phyloP scores from a whole-genome alignment of 129 eudicot species.

The Tagetes erecta region DNA sequence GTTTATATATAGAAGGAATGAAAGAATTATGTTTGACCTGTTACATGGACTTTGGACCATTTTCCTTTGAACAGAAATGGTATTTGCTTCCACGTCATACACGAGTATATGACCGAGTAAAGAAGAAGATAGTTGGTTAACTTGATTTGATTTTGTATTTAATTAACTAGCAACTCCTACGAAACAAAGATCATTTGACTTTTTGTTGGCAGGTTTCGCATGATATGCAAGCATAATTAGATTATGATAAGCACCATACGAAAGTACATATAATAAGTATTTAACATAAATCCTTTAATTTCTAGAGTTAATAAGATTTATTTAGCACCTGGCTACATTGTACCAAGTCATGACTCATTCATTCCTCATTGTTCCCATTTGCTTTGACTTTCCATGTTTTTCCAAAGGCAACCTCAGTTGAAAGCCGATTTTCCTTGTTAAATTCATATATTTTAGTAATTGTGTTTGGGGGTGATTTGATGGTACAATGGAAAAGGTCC shows the following conservation, averaged over 20 bases:
- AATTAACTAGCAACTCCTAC: constrained; percentile 18
- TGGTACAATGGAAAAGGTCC: no score
- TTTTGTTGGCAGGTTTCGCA: neutral
- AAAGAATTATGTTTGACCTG: constrained; percentile 33
- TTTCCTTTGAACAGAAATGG: constrained; percentile 24
- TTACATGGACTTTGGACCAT: constrained; percentile 30
- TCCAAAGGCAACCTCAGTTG: no score
- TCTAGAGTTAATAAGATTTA: neutral
- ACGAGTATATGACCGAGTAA: constrained; percentile 28
- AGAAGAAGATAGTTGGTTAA: neutral
- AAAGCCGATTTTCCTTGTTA: no score
- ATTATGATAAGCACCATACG: neutral
- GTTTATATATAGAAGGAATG: constrained; percentile 16
- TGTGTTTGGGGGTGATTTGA: no score
- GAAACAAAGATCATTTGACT: constrained; percentile 33
- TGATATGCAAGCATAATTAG: neutral
- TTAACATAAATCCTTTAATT: neutral
- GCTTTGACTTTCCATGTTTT: no score
- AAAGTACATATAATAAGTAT: neutral
- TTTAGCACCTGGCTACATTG: no score
- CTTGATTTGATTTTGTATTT: constrained; percentile 11
- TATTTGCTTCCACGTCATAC: constrained; percentile 1
- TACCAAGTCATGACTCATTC: no score
- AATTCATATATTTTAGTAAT: no score
- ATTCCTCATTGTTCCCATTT: no score